Evolutionary conservation across 306 rosid genomes (phyloP).

Genomic region (Oxytropis ochrocephala): DNA sequence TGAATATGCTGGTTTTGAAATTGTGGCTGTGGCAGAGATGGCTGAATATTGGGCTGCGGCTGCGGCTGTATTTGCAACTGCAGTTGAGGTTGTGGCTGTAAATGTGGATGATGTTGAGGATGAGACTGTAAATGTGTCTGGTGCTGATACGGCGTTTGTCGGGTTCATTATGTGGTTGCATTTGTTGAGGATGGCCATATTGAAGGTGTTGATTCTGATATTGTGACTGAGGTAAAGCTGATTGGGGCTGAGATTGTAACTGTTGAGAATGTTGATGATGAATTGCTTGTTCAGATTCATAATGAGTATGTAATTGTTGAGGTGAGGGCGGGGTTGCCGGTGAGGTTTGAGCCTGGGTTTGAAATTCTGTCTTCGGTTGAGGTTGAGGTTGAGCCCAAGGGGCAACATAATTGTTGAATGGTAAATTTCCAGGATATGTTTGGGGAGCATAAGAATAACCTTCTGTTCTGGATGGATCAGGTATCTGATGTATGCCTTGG

Average conservation of each 20-base stretch:
- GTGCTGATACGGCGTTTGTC: slow-evolving; percentile 5
- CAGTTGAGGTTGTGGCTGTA: slow-evolving; percentile 2
- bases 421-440: slow-evolving; percentile 41
- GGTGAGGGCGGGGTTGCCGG: slow-evolving; percentile 17
- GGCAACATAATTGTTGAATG: slow-evolving; percentile 59
- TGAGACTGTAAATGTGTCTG: slow-evolving; percentile 11
- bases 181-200: slow-evolving; percentile 31
- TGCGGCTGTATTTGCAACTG: slow-evolving; percentile 1
- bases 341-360: slow-evolving; percentile 29
- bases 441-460: slow-evolving; percentile 53
- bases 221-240: neutral
- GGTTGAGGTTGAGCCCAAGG: slow-evolving; percentile 92
- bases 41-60: neutral
- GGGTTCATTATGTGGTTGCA: slow-evolving; percentile 29
- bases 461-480: slow-evolving; percentile 40
- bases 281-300: slow-evolving; percentile 4
- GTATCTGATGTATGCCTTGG: slow-evolving; percentile 49
- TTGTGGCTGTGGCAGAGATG: slow-evolving; percentile 24
- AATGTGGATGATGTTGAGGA: too few species aligned
- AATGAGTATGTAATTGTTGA: slow-evolving; percentile 6
- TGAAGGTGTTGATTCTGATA: slow-evolving; percentile 24
- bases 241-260: slow-evolving; percentile 2
- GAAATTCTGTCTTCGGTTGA: slow-evolving; percentile 38
- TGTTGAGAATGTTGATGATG: slow-evolving; percentile 11
- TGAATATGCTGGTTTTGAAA: slow-evolving; percentile 35